A percentile compares a stretch with the other conserved stretches of the same genome.
phyloP scores from a whole-genome alignment of 2,329 filamentous ascomycete species.

The Paecilomyces sp. region DNA sequence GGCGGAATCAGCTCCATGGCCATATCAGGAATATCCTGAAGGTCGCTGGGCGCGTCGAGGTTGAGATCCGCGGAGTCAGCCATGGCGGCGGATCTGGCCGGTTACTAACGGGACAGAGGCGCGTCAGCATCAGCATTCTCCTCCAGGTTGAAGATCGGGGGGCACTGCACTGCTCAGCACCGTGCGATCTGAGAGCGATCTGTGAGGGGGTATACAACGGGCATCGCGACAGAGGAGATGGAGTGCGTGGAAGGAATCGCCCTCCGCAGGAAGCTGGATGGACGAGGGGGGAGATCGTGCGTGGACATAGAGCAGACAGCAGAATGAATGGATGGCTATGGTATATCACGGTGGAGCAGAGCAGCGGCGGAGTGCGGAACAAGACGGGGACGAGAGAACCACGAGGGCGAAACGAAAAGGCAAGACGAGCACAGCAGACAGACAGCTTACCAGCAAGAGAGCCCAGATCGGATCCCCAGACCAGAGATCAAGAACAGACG shows the following conservation, averaged over 20 bases:
- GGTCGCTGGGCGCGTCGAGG: conserved; percentile 38
- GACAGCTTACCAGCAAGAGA: conserved; percentile 1
- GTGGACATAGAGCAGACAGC: conserved; percentile 26
- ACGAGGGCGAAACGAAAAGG: background rate
- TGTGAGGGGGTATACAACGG: conserved; percentile 1
- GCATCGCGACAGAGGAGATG: conserved; percentile 12
- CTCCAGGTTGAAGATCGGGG: background rate
- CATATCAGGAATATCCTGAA: conserved; percentile 38
- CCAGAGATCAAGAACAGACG: background rate
- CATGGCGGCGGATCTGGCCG: conserved; percentile 21
- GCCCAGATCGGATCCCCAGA: background rate
- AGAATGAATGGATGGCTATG: background rate
- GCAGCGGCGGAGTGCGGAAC: background rate
- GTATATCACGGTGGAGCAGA: background rate
- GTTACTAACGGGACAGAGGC: background rate
- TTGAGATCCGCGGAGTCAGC: conserved; percentile 36
- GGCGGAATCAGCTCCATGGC: conserved; percentile 35
- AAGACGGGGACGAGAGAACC: background rate
- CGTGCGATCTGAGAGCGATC: background rate
- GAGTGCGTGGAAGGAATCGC: conserved; percentile 35
- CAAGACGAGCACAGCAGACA: background rate
- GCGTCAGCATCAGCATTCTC: conserved; percentile 13
- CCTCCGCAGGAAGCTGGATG: conserved; percentile 4
- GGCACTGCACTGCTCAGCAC: conserved; percentile 1
- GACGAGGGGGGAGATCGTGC: conserved; percentile 18